Conservation (phyloP, 345 rosid species). For the Gynandropsis gynandra region DNA sequence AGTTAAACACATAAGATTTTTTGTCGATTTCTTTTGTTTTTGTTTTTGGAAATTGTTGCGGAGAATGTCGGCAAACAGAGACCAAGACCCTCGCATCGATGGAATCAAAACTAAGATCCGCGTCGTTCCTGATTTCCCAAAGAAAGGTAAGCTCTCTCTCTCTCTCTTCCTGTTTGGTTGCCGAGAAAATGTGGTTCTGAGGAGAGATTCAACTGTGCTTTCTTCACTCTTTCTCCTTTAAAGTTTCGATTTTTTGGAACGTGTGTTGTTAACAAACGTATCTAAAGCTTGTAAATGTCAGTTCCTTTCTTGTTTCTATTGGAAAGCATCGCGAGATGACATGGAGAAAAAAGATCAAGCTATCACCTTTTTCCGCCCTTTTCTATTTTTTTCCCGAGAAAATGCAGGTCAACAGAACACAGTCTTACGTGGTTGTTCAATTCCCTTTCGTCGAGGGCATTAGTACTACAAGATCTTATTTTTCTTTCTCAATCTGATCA, state of each 20-base stretch:
- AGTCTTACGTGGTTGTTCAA: too few species aligned
- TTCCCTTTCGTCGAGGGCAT: too few species aligned
- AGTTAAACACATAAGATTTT: neutral
- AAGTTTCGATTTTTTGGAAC: too few species aligned
- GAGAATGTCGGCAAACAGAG: constrained; percentile 66
- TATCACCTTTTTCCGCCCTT: neutral
- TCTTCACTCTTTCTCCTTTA: too few species aligned
- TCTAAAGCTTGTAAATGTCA: too few species aligned
- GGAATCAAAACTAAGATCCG: constrained; percentile 74
- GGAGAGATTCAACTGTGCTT: neutral
- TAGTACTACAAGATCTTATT: too few species aligned
- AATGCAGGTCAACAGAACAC: constrained; percentile 9
- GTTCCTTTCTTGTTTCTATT: too few species aligned
- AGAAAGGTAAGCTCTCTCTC: constrained; percentile 41
- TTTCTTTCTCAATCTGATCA: too few species aligned
- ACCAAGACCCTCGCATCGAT: constrained; percentile 59
- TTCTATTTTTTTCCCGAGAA: neutral
- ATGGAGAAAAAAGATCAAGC: too few species aligned
- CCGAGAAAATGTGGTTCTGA: constrained; percentile 10
- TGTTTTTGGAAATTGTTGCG: neutral
- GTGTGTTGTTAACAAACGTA: too few species aligned
- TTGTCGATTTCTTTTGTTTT: constrained; percentile 5
- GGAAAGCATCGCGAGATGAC: too few species aligned
- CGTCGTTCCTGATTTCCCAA: constrained; percentile 82
- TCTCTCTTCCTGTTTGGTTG: constrained; percentile 9